These are phyloP conservation scores for Vitellaria paradoxa DNA, from an alignment of 179 eudicot genomes.

Conservation along the genomic window DNA sequence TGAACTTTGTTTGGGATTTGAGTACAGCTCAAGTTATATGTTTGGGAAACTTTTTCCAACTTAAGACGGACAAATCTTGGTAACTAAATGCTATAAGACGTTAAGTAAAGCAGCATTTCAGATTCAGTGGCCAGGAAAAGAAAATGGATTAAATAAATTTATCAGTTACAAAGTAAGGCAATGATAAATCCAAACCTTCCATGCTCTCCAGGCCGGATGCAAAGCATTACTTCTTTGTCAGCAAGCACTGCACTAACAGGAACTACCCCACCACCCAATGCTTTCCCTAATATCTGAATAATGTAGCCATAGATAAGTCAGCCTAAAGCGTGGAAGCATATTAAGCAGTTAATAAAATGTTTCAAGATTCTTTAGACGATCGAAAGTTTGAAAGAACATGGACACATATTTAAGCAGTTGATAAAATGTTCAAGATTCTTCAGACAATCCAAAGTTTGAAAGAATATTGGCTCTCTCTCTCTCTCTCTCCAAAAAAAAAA, in stretches of 20 bases:
- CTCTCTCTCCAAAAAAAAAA: neutral
- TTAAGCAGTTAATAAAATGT: neutral
- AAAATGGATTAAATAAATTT: neutral
- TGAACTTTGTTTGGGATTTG: constrained; percentile 3
- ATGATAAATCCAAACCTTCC: constrained; percentile 61
- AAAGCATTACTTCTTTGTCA: constrained; percentile 93
- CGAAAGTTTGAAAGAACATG: too few species aligned
- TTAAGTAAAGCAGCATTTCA: neutral
- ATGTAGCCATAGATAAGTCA: constrained; percentile 18
- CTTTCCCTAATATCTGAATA: constrained; percentile 83
- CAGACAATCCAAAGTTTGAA: neutral
- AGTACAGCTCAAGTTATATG: neutral
- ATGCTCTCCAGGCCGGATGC: constrained; percentile 94
- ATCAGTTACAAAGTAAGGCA: neutral
- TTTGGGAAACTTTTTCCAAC: neutral
- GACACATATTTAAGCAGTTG: neutral
- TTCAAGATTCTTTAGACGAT: neutral
- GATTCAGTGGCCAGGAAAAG: neutral
- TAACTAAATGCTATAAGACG: neutral
- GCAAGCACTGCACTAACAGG: constrained; percentile 99
- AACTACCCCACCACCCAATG: constrained; percentile 96
- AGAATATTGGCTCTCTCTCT: neutral
- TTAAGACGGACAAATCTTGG: neutral
- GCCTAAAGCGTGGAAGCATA: constrained; percentile 2
- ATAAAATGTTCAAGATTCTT: neutral